Conservation (phyloP, 257 asterid genomes). For the Knoxia roxburghii region DNA sequence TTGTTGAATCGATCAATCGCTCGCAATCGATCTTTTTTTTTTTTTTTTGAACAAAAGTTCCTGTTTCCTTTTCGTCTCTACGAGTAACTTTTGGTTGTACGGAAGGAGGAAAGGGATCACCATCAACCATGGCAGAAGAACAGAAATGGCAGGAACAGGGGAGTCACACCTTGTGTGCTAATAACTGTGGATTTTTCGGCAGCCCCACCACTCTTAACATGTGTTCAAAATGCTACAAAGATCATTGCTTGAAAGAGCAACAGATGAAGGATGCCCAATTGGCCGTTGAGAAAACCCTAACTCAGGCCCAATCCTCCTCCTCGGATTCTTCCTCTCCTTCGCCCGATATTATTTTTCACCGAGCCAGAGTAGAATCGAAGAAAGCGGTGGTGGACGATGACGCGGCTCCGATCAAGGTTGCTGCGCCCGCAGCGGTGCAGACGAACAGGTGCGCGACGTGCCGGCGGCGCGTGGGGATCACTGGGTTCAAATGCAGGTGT, state of each 20-base stretch:
- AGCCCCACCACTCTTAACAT: conserved; percentile 45
- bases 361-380: not conserved
- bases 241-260: conserved; percentile 30
- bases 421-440: conserved; percentile 2
- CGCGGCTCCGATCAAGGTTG: not conserved
- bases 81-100: not conserved
- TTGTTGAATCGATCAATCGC: conserved; percentile 26
- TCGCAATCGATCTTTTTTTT: conserved; percentile 4
- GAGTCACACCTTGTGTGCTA: conserved; percentile 42
- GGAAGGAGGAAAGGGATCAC: not conserved
- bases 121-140: conserved; percentile 47
- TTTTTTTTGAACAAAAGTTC: too few species aligned
- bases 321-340: conserved; percentile 5
- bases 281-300: conserved; percentile 26
- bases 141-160: conserved; percentile 46
- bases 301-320: conserved; percentile 16
- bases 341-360: not conserved
- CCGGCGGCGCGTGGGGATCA: conserved; percentile 36
- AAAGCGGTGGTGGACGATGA: not conserved
- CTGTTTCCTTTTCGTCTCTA: not conserved
- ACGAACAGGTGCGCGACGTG: conserved; percentile 38
- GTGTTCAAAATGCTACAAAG: conserved; percentile 57
- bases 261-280: conserved; percentile 24
- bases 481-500: conserved; percentile 47
- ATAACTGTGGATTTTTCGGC: conserved; percentile 60